These are phyloP conservation scores for Scedosporium aurantiacum DNA, from an alignment of 2,329 filamentous ascomycete genomes.

Conservation along the genomic window DNA sequence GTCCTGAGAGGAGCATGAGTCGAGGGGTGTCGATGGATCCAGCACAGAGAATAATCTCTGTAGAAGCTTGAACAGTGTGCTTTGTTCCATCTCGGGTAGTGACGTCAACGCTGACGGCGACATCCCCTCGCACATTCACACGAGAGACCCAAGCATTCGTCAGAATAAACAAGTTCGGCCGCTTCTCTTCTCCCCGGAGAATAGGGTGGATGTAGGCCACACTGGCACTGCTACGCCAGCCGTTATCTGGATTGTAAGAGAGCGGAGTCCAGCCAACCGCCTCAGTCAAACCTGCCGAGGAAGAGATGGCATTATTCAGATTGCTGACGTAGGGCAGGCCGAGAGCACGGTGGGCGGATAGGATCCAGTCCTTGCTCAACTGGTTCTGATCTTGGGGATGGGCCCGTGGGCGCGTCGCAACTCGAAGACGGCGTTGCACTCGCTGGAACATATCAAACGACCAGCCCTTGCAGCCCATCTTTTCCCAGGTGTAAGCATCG, in stretches of 20 bases:
- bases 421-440: conserved; percentile 22
- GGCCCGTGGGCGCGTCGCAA: conserved; percentile 54
- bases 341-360: conserved; percentile 67
- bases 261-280: conserved; percentile 86
- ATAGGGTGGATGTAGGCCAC: conserved; percentile 92
- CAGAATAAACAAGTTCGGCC: conserved; percentile 74
- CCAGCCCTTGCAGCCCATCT: conserved; percentile 74
- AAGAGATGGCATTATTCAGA: conserved; percentile 76
- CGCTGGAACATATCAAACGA: conserved; percentile 75
- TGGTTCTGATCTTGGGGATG: conserved; percentile 87
- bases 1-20: conserved; percentile 45
- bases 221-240: conserved; percentile 71
- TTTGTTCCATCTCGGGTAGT: conserved; percentile 42
- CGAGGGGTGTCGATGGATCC: conserved; percentile 75
- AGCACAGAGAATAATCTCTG: conserved; percentile 69
- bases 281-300: conserved; percentile 59
- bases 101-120: conserved; percentile 63
- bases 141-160: conserved; percentile 83
- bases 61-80: conserved; percentile 50
- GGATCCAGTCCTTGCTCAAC: conserved; percentile 82
- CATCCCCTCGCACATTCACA: conserved; percentile 59
- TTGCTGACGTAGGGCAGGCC: conserved; percentile 72
- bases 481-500: conserved; percentile 76
- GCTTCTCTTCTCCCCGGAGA: conserved; percentile 68
- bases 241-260: conserved; percentile 82